phyloP scores from a whole-genome alignment of 305 asterid species.

The Solanum hybrid region DNA sequence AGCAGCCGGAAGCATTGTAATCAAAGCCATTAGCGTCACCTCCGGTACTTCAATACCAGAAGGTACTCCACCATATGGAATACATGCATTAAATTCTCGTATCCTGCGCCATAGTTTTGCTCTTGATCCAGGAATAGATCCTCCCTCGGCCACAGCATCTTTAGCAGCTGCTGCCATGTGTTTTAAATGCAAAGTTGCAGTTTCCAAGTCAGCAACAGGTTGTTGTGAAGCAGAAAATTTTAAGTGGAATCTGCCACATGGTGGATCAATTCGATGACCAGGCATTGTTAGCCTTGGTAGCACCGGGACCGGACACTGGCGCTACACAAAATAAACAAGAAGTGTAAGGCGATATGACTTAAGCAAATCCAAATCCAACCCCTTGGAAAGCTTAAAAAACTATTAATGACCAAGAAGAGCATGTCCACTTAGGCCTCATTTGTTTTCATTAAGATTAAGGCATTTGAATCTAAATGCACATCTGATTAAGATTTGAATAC shows the following conservation, averaged over 20 bases:
- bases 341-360: background rate
- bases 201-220: conserved; percentile 58
- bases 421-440: conserved; percentile 23
- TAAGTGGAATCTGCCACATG: conserved; percentile 86
- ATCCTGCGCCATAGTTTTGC: conserved; percentile 98
- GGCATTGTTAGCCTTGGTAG: conserved; percentile 98
- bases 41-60: conserved; percentile 88
- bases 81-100: conserved; percentile 94
- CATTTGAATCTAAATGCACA: background rate
- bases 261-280: conserved; percentile 96
- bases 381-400: conserved; percentile 6
- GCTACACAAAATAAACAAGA: conserved; percentile 48
- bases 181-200: conserved; percentile 81
- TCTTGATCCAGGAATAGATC: conserved; percentile 99
- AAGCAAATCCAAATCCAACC: background rate
- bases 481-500: background rate
- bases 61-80: conserved; percentile 89
- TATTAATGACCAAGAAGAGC: conserved; percentile 21
- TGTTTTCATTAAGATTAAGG: background rate
- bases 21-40: conserved; percentile 97
- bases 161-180: conserved; percentile 96
- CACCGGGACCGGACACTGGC: conserved; percentile 84
- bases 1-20: conserved; percentile 94
- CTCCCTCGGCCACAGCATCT: conserved; percentile 99
- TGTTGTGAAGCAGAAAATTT: conserved; percentile 32